phyloP scores from a whole-genome alignment of 2,329 filamentous ascomycete species.

The Stemphylium vesicarium region DNA sequence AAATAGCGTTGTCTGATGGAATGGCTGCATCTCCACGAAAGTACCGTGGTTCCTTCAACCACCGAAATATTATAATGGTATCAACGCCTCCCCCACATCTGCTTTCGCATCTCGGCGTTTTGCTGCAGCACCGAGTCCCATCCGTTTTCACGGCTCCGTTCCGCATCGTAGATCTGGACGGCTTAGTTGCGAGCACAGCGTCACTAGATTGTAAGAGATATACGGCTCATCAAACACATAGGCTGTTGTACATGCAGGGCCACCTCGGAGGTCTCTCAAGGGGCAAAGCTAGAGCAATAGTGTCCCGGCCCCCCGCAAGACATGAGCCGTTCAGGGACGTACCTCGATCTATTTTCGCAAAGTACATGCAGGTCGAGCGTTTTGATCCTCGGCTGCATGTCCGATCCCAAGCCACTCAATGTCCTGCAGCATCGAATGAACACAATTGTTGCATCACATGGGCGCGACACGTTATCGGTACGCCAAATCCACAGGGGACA shows the following conservation, averaged over 20 bases:
- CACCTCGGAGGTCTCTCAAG: slow-evolving; percentile 10
- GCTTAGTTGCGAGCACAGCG: slow-evolving; percentile 27
- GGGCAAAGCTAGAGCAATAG: slow-evolving; percentile 11
- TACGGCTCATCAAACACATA: slow-evolving; percentile 12
- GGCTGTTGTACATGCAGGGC: slow-evolving; percentile 28
- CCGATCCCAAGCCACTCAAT: slow-evolving; percentile 33
- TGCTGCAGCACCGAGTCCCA: neutral
- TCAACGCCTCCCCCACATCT: neutral
- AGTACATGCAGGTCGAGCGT: neutral
- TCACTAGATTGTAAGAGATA: slow-evolving; percentile 20
- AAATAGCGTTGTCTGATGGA: slow-evolving; percentile 1
- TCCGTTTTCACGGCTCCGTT: slow-evolving; percentile 10
- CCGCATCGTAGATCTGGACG: slow-evolving; percentile 32
- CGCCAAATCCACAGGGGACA: slow-evolving; percentile 20
- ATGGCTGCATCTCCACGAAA: slow-evolving; percentile 4
- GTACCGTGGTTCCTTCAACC: slow-evolving; percentile 6
- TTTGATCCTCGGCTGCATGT: neutral
- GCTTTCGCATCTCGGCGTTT: neutral
- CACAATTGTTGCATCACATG: slow-evolving; percentile 17
- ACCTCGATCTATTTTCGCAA: neutral
- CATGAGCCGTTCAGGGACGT: neutral
- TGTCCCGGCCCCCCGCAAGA: neutral
- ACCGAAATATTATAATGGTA: neutral
- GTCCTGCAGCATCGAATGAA: slow-evolving; percentile 31
- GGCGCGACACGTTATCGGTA: slow-evolving; percentile 33